A percentile compares a stretch with the other conserved stretches of the same genome.
Conservation (phyloP, 1,139 yeast genomes). For the Sugiyamaella castrensis region DNA sequence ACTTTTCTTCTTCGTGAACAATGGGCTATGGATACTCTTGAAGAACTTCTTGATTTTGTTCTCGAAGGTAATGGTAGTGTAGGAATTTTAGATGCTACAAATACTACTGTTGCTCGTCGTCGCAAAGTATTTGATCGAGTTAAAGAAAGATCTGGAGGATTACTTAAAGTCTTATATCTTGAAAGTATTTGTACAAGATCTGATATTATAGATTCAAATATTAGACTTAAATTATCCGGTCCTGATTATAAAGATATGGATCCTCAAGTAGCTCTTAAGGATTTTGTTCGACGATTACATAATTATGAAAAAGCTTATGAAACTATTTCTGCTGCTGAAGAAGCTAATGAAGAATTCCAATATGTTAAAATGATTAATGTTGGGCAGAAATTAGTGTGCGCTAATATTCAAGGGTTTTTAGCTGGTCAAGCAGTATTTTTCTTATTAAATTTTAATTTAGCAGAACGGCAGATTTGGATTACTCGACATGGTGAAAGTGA, state of each 20-base stretch:
- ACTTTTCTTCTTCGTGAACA: constrained; percentile 72
- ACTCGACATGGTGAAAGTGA: constrained; percentile 91
- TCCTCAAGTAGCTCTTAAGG: constrained; percentile 71
- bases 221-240: constrained; percentile 80
- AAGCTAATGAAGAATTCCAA: constrained; percentile 59
- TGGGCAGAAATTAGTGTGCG: constrained; percentile 89
- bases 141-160: constrained; percentile 65
- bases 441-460: constrained; percentile 80
- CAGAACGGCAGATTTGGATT: constrained; percentile 92
- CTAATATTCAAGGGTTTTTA: constrained; percentile 84
- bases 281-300: constrained; percentile 74
- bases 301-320: constrained; percentile 91
- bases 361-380: constrained; percentile 95
- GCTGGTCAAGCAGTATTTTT: constrained; percentile 94
- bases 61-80: constrained; percentile 82
- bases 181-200: constrained; percentile 87
- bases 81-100: constrained; percentile 94
- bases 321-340: constrained; percentile 72
- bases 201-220: constrained; percentile 72
- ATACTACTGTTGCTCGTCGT: constrained; percentile 77
- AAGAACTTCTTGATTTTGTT: constrained; percentile 76
- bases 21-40: constrained; percentile 96
- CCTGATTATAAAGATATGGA: constrained; percentile 92
- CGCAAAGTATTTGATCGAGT: constrained; percentile 65
- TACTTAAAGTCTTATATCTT: constrained; percentile 74